Conservation (phyloP, 208 protist species). For the Blastocrithidia nonstop region DNA sequence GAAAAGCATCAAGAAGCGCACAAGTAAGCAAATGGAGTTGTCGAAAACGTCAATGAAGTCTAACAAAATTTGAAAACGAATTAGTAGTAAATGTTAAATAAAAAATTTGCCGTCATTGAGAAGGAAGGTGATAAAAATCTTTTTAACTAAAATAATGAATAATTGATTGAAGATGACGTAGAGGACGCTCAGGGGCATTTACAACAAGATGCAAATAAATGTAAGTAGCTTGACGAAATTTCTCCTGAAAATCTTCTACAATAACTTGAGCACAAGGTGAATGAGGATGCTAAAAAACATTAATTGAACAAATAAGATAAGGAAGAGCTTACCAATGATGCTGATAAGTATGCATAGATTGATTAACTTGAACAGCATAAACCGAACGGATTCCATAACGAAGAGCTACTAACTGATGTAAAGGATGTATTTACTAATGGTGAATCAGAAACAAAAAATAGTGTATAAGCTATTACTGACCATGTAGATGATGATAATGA, state of each 20-base stretch:
- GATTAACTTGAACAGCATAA: background rate
- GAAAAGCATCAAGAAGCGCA: background rate
- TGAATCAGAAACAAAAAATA: background rate
- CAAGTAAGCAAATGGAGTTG: background rate
- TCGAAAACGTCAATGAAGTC: background rate
- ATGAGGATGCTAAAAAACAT: too few relatives aligned
- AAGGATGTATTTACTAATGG: background rate
- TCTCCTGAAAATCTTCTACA: too few relatives aligned
- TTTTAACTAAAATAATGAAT: too few relatives aligned
- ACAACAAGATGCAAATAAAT: too few relatives aligned
- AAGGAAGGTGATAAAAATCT: too few relatives aligned
- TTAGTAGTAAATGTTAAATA: background rate
- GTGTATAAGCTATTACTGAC: background rate
- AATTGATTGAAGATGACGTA: too few relatives aligned
- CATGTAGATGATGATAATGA: constrained; percentile 1
- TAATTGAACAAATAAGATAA: background rate
- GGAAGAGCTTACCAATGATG: background rate
- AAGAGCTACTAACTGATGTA: background rate
- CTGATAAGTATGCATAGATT: too few relatives aligned
- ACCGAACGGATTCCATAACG: background rate
- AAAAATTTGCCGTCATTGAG: background rate
- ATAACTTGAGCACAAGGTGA: too few relatives aligned
- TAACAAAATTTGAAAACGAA: background rate
- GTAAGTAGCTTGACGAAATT: too few relatives aligned
- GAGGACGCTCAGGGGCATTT: too few relatives aligned